Conservation (phyloP, 2,329 filamentous ascomycete genomes). For the Magnaporthiopsis rhizophila region DNA sequence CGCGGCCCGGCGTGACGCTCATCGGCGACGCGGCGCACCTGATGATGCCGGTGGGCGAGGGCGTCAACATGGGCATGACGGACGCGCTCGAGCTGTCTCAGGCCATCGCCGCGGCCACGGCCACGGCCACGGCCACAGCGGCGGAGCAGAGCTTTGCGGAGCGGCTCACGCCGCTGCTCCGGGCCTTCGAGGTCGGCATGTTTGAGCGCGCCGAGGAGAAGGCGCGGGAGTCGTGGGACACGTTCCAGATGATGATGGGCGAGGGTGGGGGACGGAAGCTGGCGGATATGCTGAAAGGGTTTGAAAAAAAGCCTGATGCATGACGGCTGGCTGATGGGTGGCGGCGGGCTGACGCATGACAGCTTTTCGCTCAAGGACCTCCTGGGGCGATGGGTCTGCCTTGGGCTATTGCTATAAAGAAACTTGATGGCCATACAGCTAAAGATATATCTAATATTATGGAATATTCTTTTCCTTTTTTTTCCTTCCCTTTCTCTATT, state of each 20-base stretch:
- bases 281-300: not conserved
- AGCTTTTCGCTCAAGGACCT: too few species aligned
- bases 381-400: too few species aligned
- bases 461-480: too few species aligned
- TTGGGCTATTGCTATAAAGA: too few species aligned
- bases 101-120: conserved; percentile 14
- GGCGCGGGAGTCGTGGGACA: conserved; percentile 11
- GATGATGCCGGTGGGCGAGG: conserved; percentile 43
- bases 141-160: conserved; percentile 12
- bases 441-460: too few species aligned
- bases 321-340: too few species aligned
- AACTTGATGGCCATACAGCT: too few species aligned
- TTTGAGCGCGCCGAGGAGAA: conserved; percentile 10
- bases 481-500: too few species aligned
- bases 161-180: conserved; percentile 14
- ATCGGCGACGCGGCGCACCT: conserved; percentile 49
- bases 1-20: conserved; percentile 34
- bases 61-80: conserved; percentile 44
- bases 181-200: conserved; percentile 18
- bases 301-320: not conserved
- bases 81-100: conserved; percentile 38
- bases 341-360: too few species aligned
- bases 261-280: not conserved
- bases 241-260: conserved; percentile 12
- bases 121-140: conserved; percentile 12